Evolutionary conservation across 1,139 yeast species (phyloP), one percentile per base, ranked within the genome.

Genomic region (Debaryomyces coudertii): DNA sequence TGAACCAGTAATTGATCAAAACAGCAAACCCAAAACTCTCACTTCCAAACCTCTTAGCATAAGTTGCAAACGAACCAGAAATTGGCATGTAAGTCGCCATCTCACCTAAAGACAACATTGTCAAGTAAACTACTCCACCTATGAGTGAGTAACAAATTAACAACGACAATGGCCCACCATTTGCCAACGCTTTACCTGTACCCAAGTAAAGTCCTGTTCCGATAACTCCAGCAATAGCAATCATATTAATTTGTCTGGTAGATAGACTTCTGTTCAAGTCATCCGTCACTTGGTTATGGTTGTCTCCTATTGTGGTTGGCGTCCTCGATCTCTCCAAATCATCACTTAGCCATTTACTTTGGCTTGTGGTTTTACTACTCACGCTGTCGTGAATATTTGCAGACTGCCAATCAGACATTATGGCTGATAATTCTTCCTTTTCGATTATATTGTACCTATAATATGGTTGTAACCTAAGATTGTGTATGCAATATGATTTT

Each of bases 171-270:
- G 90, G 90, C 14, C 90, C 90, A 48, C 87, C 88, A 15, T 61
- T 63, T 22, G 79, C 72, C 43, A 85, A 66, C 4, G 87, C 77
- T 44, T 74, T 76, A 4, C 87, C 86, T 0, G 87, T 77, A 28
- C 88, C 86, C 42, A 85, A 68, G 50, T 82, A 76, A 43, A 86
- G 66, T 46, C 93, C 93, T 3, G 90, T 81, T 12, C 90, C 89
- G 43, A 83, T 81, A 46, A 80, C 79, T 7, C 88, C 88, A 2
- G 85, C 87, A 47, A 83, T 70, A 33, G 87, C 79, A 61, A 83
- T 80, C 87, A 82, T 79, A 50, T 77, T 79, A 44, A 82, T 70
- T 49, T 79, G 82, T 40, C 86, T 66, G 1, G 79, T 73, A n/a
- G 73, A 62, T 50, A 80, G 63, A 24, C 77, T 65, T 55, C 86